Conservation (phyloP, 1,139 yeast species). For the Lizanozyma gosingica region DNA sequence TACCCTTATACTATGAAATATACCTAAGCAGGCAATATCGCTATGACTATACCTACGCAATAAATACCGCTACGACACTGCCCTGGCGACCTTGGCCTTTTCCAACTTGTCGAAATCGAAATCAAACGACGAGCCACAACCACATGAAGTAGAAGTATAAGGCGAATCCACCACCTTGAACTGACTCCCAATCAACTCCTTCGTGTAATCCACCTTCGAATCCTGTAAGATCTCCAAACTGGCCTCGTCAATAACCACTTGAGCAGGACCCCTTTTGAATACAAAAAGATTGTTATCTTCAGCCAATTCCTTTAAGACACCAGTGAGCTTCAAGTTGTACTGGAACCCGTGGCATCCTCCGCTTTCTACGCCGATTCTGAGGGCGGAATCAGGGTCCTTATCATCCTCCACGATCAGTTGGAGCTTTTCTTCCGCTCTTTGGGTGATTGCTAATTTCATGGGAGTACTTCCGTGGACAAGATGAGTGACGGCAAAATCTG, state of each 20-base stretch:
- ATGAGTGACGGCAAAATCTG: not conserved
- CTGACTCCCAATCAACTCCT: constrained; percentile 90
- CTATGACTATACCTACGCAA: not conserved
- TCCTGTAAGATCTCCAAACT: constrained; percentile 79
- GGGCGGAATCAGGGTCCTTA: constrained; percentile 48
- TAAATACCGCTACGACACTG: not conserved
- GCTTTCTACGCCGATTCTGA: constrained; percentile 79
- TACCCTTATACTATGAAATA: no score
- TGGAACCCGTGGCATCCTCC: constrained; percentile 99
- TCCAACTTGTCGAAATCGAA: constrained; percentile 59
- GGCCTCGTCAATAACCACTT: constrained; percentile 68
- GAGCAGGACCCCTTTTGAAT: constrained; percentile 62
- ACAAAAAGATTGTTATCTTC: constrained; percentile 33
- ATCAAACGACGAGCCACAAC: constrained; percentile 94
- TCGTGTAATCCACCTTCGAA: constrained; percentile 80
- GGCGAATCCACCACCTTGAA: constrained; percentile 90
- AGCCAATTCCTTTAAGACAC: constrained; percentile 32
- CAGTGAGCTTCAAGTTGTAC: constrained; percentile 61
- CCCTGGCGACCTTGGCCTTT: constrained; percentile 4
- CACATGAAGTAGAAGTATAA: constrained; percentile 85
- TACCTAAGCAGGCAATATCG: no score
- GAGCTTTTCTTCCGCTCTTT: constrained; percentile 41
- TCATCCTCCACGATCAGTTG: constrained; percentile 50
- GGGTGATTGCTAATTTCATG: constrained; percentile 30
- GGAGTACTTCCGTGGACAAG: constrained; percentile 13